Evolutionary conservation across 2,329 filamentous ascomycete species (phyloP), one percentile per base, ranked within the genome.

Genomic region (Aspergillus japonicus): DNA sequence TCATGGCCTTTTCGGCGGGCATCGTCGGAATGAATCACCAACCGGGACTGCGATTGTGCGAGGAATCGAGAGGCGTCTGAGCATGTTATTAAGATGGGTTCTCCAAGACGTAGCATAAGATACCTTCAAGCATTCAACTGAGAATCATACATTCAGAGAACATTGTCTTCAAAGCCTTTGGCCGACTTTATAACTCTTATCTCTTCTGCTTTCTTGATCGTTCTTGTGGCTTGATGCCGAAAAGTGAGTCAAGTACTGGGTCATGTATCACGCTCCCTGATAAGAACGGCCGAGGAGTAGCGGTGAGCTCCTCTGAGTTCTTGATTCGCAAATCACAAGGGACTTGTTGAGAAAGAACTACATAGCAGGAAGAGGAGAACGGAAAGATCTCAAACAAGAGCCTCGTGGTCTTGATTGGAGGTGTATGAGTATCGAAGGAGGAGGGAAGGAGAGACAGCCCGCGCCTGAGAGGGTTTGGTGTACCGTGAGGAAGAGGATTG

Each of bases 11-110:
- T 80, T 65, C 76, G 70, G 67, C 82, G 76, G 56, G 73, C 65
- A 54, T 80, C 75, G 58, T 86, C 86, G 61, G 85, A 77, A 73
- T 89, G 85, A 78, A 92, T 87, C 67, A 89, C 91, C 70, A 98
- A 82, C 64, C 92, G 89, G 62, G 93, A 96, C 82, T 96, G 93
- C 67, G 93, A 97, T 85, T 98, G 95, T 62, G 93, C 91, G 70
- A 99, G 87, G 76, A 99, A 99, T 69, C 89, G 89, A 67, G 94
- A 98, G 71, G 95, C 95, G 88, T 98, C 95, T 79, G 19, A 47
- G 44, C 52, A 44, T 47, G 14, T 48, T 42, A 54, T 62, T n/a
- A 31, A 48, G 23, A 24, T 23, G 24, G 6, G 19, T 39, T 3
- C 10, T 31, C n/a, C 14, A 54, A 33, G 14, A 50, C 26, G 33